phyloP scores from a whole-genome alignment of 805 yeast genomes.

The Candida cerambycidarum region DNA sequence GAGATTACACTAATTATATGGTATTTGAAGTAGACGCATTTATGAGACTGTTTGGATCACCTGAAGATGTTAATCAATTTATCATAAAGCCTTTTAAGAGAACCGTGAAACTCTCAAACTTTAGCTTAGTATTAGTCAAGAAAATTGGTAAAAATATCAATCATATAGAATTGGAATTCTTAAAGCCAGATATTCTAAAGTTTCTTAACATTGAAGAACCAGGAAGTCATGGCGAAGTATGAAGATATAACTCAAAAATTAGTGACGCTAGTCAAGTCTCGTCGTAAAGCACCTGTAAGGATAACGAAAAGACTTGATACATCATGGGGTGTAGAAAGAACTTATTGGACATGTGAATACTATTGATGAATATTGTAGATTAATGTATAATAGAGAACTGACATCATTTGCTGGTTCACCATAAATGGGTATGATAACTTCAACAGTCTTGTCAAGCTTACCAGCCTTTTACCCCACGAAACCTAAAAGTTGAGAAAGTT shows the following conservation, averaged over 20 bases:
- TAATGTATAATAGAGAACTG: too few species aligned
- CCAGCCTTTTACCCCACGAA: too few species aligned
- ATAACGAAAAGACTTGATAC: not conserved
- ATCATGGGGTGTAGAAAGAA: not conserved
- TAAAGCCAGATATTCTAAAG: constrained; percentile 24
- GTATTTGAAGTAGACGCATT: constrained; percentile 20
- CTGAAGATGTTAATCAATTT: constrained; percentile 20
- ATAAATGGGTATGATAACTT: too few species aligned
- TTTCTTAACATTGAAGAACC: constrained; percentile 21
- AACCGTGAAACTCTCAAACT: constrained; percentile 25
- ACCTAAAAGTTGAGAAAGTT: too few species aligned
- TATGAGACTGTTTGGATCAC: constrained; percentile 13
- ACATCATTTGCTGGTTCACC: too few species aligned
- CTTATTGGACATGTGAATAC: constrained; percentile 9
- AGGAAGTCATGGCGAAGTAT: constrained; percentile 8
- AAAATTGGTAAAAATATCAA: not conserved
- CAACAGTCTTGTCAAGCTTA: too few species aligned
- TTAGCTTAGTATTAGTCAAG: constrained; percentile 22
- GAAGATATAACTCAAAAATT: not conserved
- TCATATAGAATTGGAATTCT: constrained; percentile 21
- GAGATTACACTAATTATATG: constrained; percentile 13
- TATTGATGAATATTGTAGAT: constrained; percentile 1
- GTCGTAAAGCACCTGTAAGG: not conserved
- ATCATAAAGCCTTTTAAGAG: constrained; percentile 29
- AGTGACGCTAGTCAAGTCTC: not conserved